Evolutionary conservation across 2,329 filamentous ascomycete species (phyloP), one percentile per base, ranked within the genome.

Genomic region (Cryphonectria parasitica): DNA sequence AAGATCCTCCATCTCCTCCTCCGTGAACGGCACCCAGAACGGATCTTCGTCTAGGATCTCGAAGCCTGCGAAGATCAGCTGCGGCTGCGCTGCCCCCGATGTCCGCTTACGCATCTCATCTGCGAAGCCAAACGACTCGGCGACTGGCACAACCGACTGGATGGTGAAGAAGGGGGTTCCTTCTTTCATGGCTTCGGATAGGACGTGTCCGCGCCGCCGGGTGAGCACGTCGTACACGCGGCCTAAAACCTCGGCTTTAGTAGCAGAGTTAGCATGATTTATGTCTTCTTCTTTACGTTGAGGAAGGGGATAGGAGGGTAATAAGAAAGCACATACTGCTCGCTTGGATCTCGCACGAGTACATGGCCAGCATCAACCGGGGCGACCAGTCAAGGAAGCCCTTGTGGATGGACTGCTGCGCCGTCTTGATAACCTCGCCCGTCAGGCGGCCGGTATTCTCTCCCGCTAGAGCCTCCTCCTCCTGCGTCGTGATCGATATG

Each of bases 221-320:
- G 95, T 98, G n/a, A 99, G 90, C n/a, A 98, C 95, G 75, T 93
- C 93, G 85, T 99, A 99, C 45, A 98, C 96, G 41, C 94, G 91
- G 31, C 96, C 96, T 6, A 99, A 89, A 58, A 98, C 96, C 81
- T 98, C 96, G 76, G 95, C 90, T 89, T 19, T 22, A 19, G 76
- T 79, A 64, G 22, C 41, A 58, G 67, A 74, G 72, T 73, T 58
- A 72, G 69, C 74, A 66, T 72, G 19, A 31, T 54, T 31, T 25
- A 22, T 39, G 36, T 45, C 61, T 61, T n/a, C 28, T 22, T 22
- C 58, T 39, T 2, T 39, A 39, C 36, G 2, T 11, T 39, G 36
- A 10, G 10, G 36, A 66, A 34, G n/a, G 66, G 41, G 63, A 15
- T 41, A 63, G 41, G 62, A 66, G 28, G 45, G 64, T 34, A 64